Percentiles rank a stretch among this genome's conserved stretches.
These are phyloP conservation scores for Tieghemiomyces parasiticus DNA, from an alignment of 192 early-diverging fungal genomes.

Conservation along the genomic window DNA sequence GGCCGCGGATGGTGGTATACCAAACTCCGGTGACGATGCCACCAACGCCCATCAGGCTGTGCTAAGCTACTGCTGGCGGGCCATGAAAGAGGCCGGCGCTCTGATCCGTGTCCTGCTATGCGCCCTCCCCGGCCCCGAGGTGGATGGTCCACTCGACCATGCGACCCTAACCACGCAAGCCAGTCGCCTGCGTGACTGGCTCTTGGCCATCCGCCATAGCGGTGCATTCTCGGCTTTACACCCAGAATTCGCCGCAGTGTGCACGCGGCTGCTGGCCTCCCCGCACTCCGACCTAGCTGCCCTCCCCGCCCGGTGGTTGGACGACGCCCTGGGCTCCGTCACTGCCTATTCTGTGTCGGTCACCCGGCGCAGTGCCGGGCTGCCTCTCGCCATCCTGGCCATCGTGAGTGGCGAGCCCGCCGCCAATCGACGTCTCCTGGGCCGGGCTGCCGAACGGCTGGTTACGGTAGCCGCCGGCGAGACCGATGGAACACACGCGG, in stretches of 20 bases:
- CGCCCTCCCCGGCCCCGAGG: conserved; percentile 13
- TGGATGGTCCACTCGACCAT: conserved; percentile 13
- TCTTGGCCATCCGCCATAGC: conserved; percentile 72
- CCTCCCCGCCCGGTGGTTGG: conserved; percentile 57
- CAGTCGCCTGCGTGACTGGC: conserved; percentile 27
- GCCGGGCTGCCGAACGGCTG: conserved; percentile 47
- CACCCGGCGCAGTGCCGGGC: conserved; percentile 79
- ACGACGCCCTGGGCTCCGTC: conserved; percentile 62
- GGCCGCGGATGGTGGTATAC: too few relatives aligned
- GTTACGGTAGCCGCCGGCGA: conserved; percentile 40
- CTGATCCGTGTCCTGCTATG: conserved; percentile 34
- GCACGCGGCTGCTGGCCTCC: conserved; percentile 47
- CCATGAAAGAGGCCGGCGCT: conserved; percentile 71
- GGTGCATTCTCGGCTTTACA: conserved; percentile 87
- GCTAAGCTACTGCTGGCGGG: conserved; percentile 82
- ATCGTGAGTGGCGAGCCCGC: conserved; percentile 56
- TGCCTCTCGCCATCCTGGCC: conserved; percentile 76
- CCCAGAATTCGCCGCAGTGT: conserved; percentile 56
- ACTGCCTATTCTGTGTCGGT: conserved; percentile 63
- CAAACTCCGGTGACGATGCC: too few relatives aligned
- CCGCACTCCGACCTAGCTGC: conserved; percentile 28
- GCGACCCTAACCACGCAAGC: conserved; percentile 24
- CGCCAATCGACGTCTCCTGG: conserved; percentile 39
- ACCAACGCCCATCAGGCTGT: conserved; percentile 80
- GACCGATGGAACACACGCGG: conserved; percentile 4